Percentiles rank a stretch among this genome's conserved stretches.
phyloP scores from a whole-genome alignment of 2,329 filamentous ascomycete genomes.

The Trichoderma polysporum region DNA sequence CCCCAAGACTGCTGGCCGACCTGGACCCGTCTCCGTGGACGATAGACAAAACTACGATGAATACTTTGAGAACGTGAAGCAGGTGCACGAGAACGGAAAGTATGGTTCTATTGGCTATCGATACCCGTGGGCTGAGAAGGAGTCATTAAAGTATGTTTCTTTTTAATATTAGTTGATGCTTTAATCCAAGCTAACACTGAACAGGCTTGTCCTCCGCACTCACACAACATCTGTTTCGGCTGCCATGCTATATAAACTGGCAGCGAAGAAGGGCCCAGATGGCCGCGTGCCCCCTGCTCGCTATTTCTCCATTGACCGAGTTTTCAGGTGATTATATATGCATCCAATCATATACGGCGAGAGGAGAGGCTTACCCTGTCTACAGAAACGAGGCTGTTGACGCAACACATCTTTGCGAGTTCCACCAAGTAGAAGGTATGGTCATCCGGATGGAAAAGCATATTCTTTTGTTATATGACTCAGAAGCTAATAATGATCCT shows the following conservation, averaged over 20 bases:
- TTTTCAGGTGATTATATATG: conserved; percentile 63
- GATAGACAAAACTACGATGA: conserved; percentile 69
- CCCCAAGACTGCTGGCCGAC: conserved; percentile 71
- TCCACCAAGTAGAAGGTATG: conserved; percentile 93
- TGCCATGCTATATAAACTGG: conserved; percentile 86
- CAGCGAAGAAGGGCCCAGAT: conserved; percentile 73
- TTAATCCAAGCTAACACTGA: not conserved
- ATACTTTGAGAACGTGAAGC: conserved; percentile 85
- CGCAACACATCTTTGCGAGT: conserved; percentile 93
- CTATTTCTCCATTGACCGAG: conserved; percentile 97
- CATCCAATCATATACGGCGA: not conserved
- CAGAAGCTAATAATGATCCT: not conserved
- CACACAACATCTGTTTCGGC: conserved; percentile 94
- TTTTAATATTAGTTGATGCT: not conserved
- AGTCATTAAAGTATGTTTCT: conserved; percentile 61
- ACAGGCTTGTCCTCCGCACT: conserved; percentile 79
- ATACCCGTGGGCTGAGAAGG: conserved; percentile 88
- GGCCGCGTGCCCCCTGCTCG: conserved; percentile 68
- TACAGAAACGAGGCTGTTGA: conserved; percentile 86
- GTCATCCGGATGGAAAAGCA: not conserved
- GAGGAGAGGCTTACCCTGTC: not conserved
- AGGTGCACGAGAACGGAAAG: conserved; percentile 87
- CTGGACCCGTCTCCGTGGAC: conserved; percentile 54
- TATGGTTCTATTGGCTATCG: conserved; percentile 95
- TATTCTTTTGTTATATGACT: not conserved